phyloP scores from a whole-genome alignment of 2,329 filamentous ascomycete genomes.

The Plenodomus lindquistii region DNA sequence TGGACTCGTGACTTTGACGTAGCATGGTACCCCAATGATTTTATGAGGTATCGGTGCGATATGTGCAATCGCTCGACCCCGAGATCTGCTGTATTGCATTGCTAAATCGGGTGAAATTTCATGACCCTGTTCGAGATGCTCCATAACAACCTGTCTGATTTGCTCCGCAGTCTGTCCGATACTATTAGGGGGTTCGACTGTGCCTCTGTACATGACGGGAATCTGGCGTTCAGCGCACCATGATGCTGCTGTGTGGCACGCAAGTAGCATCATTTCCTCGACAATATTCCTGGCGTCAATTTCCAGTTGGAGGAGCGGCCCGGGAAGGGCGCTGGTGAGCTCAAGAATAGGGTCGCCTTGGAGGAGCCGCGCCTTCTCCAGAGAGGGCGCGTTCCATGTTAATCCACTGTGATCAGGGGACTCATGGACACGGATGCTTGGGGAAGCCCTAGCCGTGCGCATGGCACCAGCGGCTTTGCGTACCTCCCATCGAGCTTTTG shows the following conservation, averaged over 20 bases:
- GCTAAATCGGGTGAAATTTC: constrained; percentile 43
- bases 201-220: constrained; percentile 55
- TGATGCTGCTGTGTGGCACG: constrained; percentile 53
- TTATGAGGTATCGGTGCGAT: constrained; percentile 55
- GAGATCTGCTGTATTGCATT: constrained; percentile 47
- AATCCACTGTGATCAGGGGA: constrained; percentile 34
- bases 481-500: constrained; percentile 32
- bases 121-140: constrained; percentile 43
- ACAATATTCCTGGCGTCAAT: constrained; percentile 36
- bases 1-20: constrained; percentile 64
- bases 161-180: constrained; percentile 15
- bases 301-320: constrained; percentile 11
- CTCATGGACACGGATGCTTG: constrained; percentile 45
- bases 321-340: constrained; percentile 11
- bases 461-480: constrained; percentile 47
- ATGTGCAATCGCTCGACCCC: constrained; percentile 50
- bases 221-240: constrained; percentile 59
- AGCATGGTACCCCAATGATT: constrained; percentile 56
- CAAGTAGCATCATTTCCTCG: constrained; percentile 58
- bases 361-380: constrained; percentile 41
- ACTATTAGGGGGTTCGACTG: constrained; percentile 22
- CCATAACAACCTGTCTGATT: constrained; percentile 41
- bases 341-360: constrained; percentile 52
- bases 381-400: constrained; percentile 47
- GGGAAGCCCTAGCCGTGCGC: constrained; percentile 32